Base-by-base conservation (phyloP, 2,329 filamentous ascomycete genomes). In the Cladosporium colombiae region DNA sequence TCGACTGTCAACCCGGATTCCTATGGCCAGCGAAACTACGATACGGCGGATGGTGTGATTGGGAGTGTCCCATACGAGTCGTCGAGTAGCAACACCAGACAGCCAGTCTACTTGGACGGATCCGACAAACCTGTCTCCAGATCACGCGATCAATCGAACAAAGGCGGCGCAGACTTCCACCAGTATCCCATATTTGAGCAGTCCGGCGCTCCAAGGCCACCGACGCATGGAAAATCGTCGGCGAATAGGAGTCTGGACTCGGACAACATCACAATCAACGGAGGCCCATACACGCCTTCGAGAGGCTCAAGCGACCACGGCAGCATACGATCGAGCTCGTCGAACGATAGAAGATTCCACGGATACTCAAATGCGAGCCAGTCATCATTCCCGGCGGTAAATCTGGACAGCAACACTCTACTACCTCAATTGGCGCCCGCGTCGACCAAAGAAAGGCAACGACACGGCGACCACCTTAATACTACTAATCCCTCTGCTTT, bases 41-140 rank as follows among this genome's bases (percentile, higher is more conserved):
- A 64, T 18, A 46, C 52, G 25, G 18, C 49, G 6, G 44, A 58
- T 44, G 93, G 92, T 66, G 87, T 94, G 66, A 92, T 97, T 74
- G 92, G 92, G 37, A 90, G 91, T 31, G 93, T 97, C 70, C 92
- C 93, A 35, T 96, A 96, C 81, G 91, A 96, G 72, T 88, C 82
- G 73, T 83, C 89, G 33, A 77, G 84, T 60, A 77, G 85, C 64
- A 90, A 91, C 76, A 85, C 85, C 58, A 88, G 87, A 74, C 89
- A 88, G 27, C 90, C 92, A 5, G 85, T 92, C 66, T 81, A 89
- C 46, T 83, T 91, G 74, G 91, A 96, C 55, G 91, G 91, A 75
- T 81, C 92, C 52, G 87, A 90, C 74, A 78, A 84, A 71, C 82
- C 86, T 25, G 74, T 78, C 29, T 79, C 83, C 65, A 85, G 88